Evolutionary conservation across 192 early-diverging fungal genomes (phyloP).

Genomic region (Coemansia sp.): DNA sequence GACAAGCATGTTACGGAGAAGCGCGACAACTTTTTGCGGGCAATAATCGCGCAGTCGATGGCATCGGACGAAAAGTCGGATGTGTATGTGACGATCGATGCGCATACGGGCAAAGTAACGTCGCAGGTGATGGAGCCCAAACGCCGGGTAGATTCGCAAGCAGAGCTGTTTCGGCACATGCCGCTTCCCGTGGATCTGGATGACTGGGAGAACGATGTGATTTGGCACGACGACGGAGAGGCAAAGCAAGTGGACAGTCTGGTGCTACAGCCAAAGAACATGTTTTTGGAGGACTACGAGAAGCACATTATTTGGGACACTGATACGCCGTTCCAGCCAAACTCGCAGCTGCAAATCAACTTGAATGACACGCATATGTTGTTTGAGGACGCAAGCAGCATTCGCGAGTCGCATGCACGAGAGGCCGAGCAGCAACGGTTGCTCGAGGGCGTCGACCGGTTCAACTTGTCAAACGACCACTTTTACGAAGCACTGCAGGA

Average conservation of each 20-base stretch:
- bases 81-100: constrained; percentile 36
- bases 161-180: constrained; percentile 48
- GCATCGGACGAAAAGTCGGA: constrained; percentile 30
- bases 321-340: constrained; percentile 56
- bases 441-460: constrained; percentile 64
- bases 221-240: constrained; percentile 63
- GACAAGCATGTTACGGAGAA: constrained; percentile 9
- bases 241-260: neutral
- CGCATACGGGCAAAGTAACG: constrained; percentile 23
- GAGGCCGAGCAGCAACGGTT: constrained; percentile 64
- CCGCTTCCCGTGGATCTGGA: constrained; percentile 74
- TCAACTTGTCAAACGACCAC: constrained; percentile 88
- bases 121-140: constrained; percentile 29
- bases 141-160: constrained; percentile 25
- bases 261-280: constrained; percentile 22
- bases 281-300: constrained; percentile 61
- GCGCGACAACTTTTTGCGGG: constrained; percentile 17
- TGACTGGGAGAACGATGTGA: constrained; percentile 79
- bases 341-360: constrained; percentile 61
- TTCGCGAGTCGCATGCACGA: constrained; percentile 54
- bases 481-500: constrained; percentile 74
- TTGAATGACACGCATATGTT: constrained; percentile 78
- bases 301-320: constrained; percentile 81
- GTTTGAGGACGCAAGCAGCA: constrained; percentile 57
- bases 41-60: constrained; percentile 34